Percentiles rank a stretch among this genome's conserved stretches.
These are phyloP conservation scores for Pyropia haitanensis DNA, from an alignment of 23 red algal species.

Conservation along the genomic window DNA sequence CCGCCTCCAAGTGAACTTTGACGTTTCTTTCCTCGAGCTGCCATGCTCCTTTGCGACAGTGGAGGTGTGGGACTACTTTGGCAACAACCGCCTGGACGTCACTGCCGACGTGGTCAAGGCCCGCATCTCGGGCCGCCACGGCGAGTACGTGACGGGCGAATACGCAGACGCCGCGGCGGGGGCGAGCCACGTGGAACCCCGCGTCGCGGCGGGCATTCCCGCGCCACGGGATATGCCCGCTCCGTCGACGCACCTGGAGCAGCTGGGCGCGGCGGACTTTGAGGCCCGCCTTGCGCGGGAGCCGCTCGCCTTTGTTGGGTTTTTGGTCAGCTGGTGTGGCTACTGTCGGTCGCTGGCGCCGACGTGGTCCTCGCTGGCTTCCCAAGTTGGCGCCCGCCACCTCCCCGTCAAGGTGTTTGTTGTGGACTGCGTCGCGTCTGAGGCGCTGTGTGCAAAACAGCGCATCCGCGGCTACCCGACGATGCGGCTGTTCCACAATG, in stretches of 20 bases:
- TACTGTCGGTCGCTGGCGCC: background rate
- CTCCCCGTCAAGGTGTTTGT: too few relatives aligned
- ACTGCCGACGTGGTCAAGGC: constrained; percentile 45
- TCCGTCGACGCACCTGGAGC: background rate
- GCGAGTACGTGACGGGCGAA: constrained; percentile 47
- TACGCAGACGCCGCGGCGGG: constrained; percentile 33
- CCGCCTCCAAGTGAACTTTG: constrained; percentile 54
- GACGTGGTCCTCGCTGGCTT: too few relatives aligned
- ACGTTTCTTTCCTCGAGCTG: constrained; percentile 41
- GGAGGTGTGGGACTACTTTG: constrained; percentile 69
- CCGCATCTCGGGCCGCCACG: constrained; percentile 32
- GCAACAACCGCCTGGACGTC: constrained; percentile 64
- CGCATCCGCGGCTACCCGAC: background rate
- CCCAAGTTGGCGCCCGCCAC: too few relatives aligned
- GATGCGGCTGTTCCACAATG: background rate
- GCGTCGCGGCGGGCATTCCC: too few relatives aligned
- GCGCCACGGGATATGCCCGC: too few relatives aligned
- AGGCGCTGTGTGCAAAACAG: too few relatives aligned
- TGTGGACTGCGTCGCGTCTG: too few relatives aligned
- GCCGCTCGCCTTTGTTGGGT: background rate
- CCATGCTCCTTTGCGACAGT: constrained; percentile 66
- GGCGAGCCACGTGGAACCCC: constrained; percentile 2
- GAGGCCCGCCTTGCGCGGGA: background rate
- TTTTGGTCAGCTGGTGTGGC: background rate
- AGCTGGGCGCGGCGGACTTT: background rate